Conservation (phyloP, 164 flowering plant species). For the Vitis labrusca region DNA sequence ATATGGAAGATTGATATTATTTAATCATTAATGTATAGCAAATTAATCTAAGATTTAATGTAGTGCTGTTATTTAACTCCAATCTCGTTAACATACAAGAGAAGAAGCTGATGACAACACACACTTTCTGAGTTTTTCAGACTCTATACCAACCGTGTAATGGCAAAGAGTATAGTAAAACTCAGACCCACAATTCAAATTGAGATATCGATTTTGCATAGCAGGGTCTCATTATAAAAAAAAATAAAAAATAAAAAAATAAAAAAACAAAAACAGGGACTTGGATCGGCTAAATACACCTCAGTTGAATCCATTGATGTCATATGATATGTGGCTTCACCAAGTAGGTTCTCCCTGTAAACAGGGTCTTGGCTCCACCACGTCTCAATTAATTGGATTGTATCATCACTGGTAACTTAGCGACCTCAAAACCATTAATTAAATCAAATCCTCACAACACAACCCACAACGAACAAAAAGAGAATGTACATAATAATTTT, state of each 20-base stretch:
- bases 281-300: neutral
- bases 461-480: neutral
- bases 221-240: neutral
- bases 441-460: neutral
- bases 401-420: conserved; percentile 15
- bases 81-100: conserved; percentile 32
- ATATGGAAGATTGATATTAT: neutral
- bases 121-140: conserved; percentile 61
- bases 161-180: conserved; percentile 51
- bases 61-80: conserved; percentile 79
- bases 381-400: conserved; percentile 23
- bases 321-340: conserved; percentile 32
- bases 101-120: conserved; percentile 90
- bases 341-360: conserved; percentile 48
- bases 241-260: too few relatives aligned
- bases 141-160: conserved; percentile 27
- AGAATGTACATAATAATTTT: too few relatives aligned
- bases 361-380: conserved; percentile 44
- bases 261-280: too few relatives aligned
- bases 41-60: conserved; percentile 11
- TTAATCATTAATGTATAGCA: neutral
- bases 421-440: neutral
- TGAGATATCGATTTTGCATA: neutral
- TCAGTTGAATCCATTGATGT: conserved; percentile 35
- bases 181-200: conserved; percentile 19